A percentile compares a stretch with the other conserved stretches of the same genome.
Conservation (phyloP, 345 rosid genomes). For the Rubroshorea leprosula region DNA sequence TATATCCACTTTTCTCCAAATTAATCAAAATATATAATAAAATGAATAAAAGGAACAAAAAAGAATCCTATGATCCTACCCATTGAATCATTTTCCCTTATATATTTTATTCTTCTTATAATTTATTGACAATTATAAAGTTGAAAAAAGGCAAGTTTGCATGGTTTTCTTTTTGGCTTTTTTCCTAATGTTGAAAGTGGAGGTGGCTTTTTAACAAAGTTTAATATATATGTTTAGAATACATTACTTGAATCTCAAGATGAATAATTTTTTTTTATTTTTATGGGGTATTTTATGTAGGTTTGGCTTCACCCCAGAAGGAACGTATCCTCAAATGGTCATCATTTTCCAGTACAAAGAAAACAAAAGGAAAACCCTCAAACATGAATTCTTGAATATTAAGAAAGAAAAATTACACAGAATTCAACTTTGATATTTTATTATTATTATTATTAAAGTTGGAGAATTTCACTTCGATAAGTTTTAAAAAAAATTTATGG, state of each 20-base stretch:
- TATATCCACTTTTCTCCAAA: constrained; percentile 12
- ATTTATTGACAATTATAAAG: background rate
- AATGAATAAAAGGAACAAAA: background rate
- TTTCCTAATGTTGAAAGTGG: background rate
- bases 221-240: background rate
- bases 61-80: background rate
- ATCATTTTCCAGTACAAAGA: constrained; percentile 16
- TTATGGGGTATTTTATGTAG: too few species aligned
- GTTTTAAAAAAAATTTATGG: too few species aligned
- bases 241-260: constrained; percentile 14
- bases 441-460: too few species aligned
- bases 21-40: background rate
- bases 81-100: too few species aligned
- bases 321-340: constrained; percentile 5
- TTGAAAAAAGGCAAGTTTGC: background rate
- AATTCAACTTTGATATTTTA: too few species aligned
- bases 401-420: constrained; percentile 13
- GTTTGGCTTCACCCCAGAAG: background rate
- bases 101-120: background rate
- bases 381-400: constrained; percentile 6
- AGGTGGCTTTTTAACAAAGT: background rate
- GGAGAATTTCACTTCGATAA: too few species aligned
- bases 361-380: constrained; percentile 3
- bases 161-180: background rate
- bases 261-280: constrained; percentile 6